These are phyloP conservation scores for Stentor coeruleus DNA, from an alignment of 73 alveolate genomes.

Conservation along the genomic window DNA sequence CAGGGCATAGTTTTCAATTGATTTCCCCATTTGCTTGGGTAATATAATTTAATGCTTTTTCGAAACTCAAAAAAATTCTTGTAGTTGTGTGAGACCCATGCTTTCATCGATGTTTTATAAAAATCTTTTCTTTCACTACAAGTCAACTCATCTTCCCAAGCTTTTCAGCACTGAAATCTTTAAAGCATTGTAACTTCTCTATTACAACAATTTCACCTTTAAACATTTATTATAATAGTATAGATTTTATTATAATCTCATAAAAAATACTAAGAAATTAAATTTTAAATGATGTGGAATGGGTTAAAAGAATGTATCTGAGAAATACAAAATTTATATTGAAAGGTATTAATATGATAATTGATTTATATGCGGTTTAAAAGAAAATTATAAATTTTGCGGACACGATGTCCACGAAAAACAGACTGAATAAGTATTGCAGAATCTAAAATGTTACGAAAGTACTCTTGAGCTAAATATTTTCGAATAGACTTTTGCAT, in stretches of 20 bases:
- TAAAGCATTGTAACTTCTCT: neutral
- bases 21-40: neutral
- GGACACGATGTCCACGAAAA: constrained; percentile 9
- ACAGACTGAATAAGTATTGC: constrained; percentile 17
- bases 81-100: neutral
- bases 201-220: neutral
- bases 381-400: constrained; percentile 2
- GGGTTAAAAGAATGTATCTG: too few relatives aligned
- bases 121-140: neutral
- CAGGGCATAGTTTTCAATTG: neutral
- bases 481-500: neutral
- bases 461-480: neutral
- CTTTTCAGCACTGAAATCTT: neutral
- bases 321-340: too few relatives aligned
- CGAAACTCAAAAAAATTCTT: neutral
- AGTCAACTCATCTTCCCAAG: neutral
- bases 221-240: neutral
- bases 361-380: too few relatives aligned
- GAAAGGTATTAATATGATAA: too few relatives aligned
- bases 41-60: neutral
- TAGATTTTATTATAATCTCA: neutral
- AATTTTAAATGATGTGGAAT: too few relatives aligned
- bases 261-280: too few relatives aligned
- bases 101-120: neutral
- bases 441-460: neutral